Evolutionary conservation across 306 rosid species (phyloP), one percentile per base, ranked within the genome.

Genomic region (Lathyrus tuberosus): DNA sequence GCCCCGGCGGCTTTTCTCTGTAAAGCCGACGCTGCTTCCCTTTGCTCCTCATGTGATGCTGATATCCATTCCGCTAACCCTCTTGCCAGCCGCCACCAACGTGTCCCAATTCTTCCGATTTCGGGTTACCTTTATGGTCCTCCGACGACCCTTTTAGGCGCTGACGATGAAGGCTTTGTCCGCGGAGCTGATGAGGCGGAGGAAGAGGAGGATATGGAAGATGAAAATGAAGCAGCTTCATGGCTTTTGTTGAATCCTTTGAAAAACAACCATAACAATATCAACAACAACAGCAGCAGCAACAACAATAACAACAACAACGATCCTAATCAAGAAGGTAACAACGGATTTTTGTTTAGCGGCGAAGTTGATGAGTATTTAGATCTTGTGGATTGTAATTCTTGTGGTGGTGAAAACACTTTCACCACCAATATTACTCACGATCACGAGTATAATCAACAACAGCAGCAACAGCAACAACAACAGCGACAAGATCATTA

Each of bases 1-100:
- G 88, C 90, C 0, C 97, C 97, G 1, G 97, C 98, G 0, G 91
- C 90, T 2, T 83, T 90, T 18, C 71, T 94, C 9, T 94, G 98
- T 82, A 94, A 90, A 62, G 98, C 98, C 0, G 98, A 94, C 47
- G 92, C 95, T 0, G 98, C 98, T 0, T 94, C 98, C 0, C 98
- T 94, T 13, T 94, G 98, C 64, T 14, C 85, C 9, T 26, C 90
- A 11, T 94, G 98, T 72, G 98, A 94, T 44, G 91, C 92, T 0
- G 96, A 86, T 22, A 87, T 90, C 81, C 98, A 94, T 82, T 84
- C 98, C 2, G 97, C 98, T 5, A 94, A 94, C 60, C 96, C 96
- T 0, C 89, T 94, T 1, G 96, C 98, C 3, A 67, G 95, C 77
- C 98, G 98, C 33, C 98, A 94, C 86, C 96, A 88, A 47, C 97